Evolutionary conservation across 2,329 filamentous ascomycete genomes (phyloP), one percentile per base, ranked within the genome.

Genomic region (Colletotrichum costaricense): DNA sequence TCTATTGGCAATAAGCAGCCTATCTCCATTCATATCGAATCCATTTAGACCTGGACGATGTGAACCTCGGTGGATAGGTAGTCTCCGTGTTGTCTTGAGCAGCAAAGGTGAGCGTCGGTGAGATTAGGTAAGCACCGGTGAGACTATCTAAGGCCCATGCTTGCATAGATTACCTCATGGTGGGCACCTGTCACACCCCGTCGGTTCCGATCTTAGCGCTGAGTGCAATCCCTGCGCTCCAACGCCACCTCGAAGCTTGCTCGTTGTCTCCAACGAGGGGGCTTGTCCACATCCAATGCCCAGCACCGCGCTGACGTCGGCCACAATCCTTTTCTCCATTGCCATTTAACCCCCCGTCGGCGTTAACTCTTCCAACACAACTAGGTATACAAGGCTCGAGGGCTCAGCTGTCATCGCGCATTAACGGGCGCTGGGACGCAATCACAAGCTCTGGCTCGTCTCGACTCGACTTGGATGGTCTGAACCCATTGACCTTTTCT

Each of bases 211-310:
- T 55, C 42, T 67, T 65, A n/a, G 64, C 28, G 56, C 19, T 46
- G 5, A 22, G 22, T 57, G 54, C 33, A 67, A 65, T 26, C 69
- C 69, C 69, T 72, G 69, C 35, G 26, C 64, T 33, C 24, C 35
- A 60, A 68, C 57, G 69, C 64, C 64, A 72, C 57, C 49, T 24
- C 35, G 58, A 72, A 72, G 65, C 69, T 69, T 72, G 54, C 60
- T 66, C 63, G 12, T 16, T 26, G 42, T 57, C 22, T 38, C 26
- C 12, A 49, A 35, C 67, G 60, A 65, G 28, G 55, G 62, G 55
- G 55, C 38, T 33, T 28, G 33, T 49, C 42, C 42, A n/a, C 30
- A 28, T 49, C 42, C 42, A n/a, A 22, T 52, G 42, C 63, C 30
- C 54, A 28, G 26, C 24, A 55, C 22, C 30, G 19, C 42, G 42